These are phyloP conservation scores for Phytophthora litchii DNA, from an alignment of 352 stramenopile species.

Conservation along the genomic window DNA sequence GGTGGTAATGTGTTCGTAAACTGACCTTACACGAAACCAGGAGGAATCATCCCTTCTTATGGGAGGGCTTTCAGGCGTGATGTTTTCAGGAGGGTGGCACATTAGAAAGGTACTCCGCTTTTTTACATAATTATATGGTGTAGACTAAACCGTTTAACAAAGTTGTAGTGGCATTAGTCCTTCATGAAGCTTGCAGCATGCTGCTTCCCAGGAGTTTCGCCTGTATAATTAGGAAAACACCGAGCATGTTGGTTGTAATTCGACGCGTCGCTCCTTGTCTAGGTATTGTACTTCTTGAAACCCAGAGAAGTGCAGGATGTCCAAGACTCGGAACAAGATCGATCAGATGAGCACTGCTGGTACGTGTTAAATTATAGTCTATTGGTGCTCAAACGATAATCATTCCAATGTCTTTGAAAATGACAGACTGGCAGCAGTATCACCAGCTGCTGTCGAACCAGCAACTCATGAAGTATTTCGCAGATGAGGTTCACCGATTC, in stretches of 20 bases:
- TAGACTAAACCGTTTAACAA: no score
- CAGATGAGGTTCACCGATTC: constrained; percentile 64
- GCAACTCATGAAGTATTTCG: constrained; percentile 67
- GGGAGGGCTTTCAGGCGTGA: no score
- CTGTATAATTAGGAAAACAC: constrained; percentile 30
- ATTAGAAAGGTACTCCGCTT: no score
- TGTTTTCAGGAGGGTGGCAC: no score
- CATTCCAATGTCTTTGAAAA: constrained; percentile 1
- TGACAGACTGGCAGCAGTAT: constrained; percentile 70
- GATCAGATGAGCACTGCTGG: constrained; percentile 79
- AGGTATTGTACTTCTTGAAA: constrained; percentile 13
- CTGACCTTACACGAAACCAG: no score
- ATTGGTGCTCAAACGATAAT: not conserved
- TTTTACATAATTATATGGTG: no score
- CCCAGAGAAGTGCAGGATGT: constrained; percentile 35
- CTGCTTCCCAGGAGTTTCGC: constrained; percentile 31
- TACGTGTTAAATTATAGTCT: constrained; percentile 8
- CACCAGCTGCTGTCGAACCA: constrained; percentile 62
- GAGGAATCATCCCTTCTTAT: no score
- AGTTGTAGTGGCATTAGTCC: no score
- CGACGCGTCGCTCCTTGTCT: constrained; percentile 16
- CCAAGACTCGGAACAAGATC: constrained; percentile 70
- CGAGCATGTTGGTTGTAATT: constrained; percentile 15
- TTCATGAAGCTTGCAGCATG: no score
- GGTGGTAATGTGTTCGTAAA: no score